Evolutionary conservation across 1,284 basidiomycete genomes (phyloP), one percentile per base, ranked within the genome.

Genomic region (Sanguinoderma infundibulare): DNA sequence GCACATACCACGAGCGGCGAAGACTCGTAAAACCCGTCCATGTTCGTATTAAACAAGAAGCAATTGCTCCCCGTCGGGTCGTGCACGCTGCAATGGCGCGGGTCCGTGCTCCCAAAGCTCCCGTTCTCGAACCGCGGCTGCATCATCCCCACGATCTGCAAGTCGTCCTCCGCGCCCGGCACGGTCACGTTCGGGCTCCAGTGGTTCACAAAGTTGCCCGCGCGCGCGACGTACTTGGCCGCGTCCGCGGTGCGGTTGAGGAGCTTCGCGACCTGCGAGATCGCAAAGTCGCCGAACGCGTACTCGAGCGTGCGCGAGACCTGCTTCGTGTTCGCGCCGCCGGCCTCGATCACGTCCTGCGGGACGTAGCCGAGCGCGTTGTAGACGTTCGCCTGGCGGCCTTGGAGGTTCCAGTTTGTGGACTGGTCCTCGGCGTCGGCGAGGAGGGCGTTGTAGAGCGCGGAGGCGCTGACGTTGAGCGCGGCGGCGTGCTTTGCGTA

Each of bases 1-100:
- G 26, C 50, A 74, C 80, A 69, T 72, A 87, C 86, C 51, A 86
- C 79, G 50, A 87, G 80, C 0, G 87, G 86, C 1, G 85, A 85
- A 32, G 81, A 78, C 74, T 89, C 87, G 66, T 89, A 89, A 69
- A 88, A 89, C 0, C 87, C 87, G 69, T 89, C 86, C 7, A 78
- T 71, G 50, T 84, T 83, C 1, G 76, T 78, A 5, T 84, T 82
- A 66, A 87, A 83, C 64, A 89, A 72, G 75, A 86, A 89, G 66
- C 87, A 89, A 0, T 84, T 86, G 2, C 85, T 78, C 34, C 79
- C 73, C 3, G 74, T 72, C 0, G 86, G 86, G 67, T 87, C 86
- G 62, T 87, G 81, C 39, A 83, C 77, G 67, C 85, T 87, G 68
- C 87, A 90, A 70, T 88, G 87, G 20, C 87, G 75, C 0, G 87